Base-by-base conservation (phyloP, 164 flowering plant genomes). In the Saururus chinensis region DNA sequence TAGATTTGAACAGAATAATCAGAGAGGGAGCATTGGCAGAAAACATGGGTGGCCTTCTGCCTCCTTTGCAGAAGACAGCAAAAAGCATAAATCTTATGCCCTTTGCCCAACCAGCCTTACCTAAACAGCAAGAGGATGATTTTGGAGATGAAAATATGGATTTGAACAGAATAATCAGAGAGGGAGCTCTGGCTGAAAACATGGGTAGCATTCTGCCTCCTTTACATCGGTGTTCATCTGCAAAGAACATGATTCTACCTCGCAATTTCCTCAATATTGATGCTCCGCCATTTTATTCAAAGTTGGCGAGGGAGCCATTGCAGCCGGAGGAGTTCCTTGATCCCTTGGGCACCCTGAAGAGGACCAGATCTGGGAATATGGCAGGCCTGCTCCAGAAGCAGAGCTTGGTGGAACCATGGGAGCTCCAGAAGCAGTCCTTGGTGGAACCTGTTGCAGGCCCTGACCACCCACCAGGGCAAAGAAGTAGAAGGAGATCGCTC, bases 221-320 rank as follows among this genome's bases (percentile, higher is more conserved):
- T 17, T 22, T 37, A 30, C 65, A 63, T n/a, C 40, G 41, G 41
- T 19, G 20, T 45, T 12, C 11, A 9, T 14, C 14, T n/a, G 37
- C 20, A 17, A 62, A 53, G 21, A 19, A 9, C 42, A 20, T 60
- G 35, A 60, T 40, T 60, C 60, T 45, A 1, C 48, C 66, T 14
- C 78, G 64, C 35, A 82, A 86, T 67, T 75, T 74, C 1, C 78
- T 83, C 35, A 95, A 83, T 57, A 68, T 80, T 4, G 84, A 76
- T 48, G 99, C 99, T 20, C 80, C 66, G 0, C 96, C 98, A 35
- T 92, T 89, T 48, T 81, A 70, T 68, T 81, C 87, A 11, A 64
- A 84, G 4, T 78, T 70, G 41, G 52, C 30, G 10, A 70, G 61
- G n/a, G 78, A 69, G 7, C 65, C 70, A 13, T 8, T 45, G 4